Conservation (phyloP, 768 basidiomycete genomes). For the Leccinum olivaceopallidum region DNA sequence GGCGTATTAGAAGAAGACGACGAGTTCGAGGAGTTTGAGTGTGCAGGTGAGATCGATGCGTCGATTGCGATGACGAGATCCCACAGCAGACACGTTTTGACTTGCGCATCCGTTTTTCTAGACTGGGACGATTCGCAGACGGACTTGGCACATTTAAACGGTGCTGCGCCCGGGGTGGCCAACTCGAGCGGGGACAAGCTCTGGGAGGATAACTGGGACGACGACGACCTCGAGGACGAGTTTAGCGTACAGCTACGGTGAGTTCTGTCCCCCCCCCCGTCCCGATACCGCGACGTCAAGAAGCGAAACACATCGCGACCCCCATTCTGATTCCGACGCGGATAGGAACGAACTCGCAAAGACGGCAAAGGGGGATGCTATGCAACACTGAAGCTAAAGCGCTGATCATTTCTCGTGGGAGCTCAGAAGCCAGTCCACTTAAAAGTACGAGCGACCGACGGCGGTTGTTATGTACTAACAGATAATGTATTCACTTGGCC, state of each 20-base stretch:
- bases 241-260: slow-evolving; percentile 95
- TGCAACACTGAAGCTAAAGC: slow-evolving; percentile 48
- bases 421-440: neutral
- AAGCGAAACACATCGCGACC: neutral
- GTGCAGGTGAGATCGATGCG: slow-evolving; percentile 58
- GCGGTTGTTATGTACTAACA: slow-evolving; percentile 9
- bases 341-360: slow-evolving; percentile 65
- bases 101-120: slow-evolving; percentile 27
- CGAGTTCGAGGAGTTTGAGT: slow-evolving; percentile 93
- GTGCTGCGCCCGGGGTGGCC: slow-evolving; percentile 70
- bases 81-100: neutral
- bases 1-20: slow-evolving; percentile 97
- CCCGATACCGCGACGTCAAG: neutral
- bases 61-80: neutral
- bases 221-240: slow-evolving; percentile 97
- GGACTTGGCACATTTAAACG: slow-evolving; percentile 75
- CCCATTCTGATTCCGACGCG: slow-evolving; percentile 1
- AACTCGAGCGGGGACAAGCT: slow-evolving; percentile 85
- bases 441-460: neutral
- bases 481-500: neutral
- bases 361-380: slow-evolving; percentile 49
- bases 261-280: slow-evolving; percentile 26
- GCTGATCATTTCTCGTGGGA: neutral
- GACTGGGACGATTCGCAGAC: slow-evolving; percentile 90
- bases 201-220: slow-evolving; percentile 99